Base-by-base conservation (phyloP, 2,329 filamentous ascomycete genomes). In the Alternaria tenuissima region DNA sequence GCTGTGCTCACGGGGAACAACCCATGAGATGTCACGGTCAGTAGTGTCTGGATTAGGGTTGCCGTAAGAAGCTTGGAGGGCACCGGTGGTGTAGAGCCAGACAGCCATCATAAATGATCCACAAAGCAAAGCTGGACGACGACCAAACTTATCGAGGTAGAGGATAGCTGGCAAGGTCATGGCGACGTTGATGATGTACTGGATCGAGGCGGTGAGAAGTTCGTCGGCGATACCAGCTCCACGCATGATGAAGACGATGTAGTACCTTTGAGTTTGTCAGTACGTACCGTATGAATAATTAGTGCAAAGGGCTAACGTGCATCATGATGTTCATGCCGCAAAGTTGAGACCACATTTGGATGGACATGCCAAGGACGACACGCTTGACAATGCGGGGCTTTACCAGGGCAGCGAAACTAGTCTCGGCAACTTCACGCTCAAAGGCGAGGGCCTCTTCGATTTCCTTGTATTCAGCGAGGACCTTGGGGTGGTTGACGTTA, bases 161-260 rank as follows among this genome's bases (percentile, higher is more conserved):
- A 88, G 57, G 32, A 89, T 87, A 14, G 86, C 86, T 0, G 87
- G 86, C 2, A 88, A 75, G 0, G 88, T 89, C 62, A 88, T 78
- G 16, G 80, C 79, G 0, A 89, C 86, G 68, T 89, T 89, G 75
- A 90, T 87, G 58, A 89, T 82, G 67, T 89, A 89, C 69, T 89
- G 86, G 22, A 89, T 87, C 0, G 85, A 85, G 0, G 86, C 84
- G 1, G 86, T 87, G n/a, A 87, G 78, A 7, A 89, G 81, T 4
- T 85, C 83, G 16, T 85, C 83, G 2, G 80, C 82, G 52, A 89
- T 85, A 32, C 85, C 81, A 3, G 86, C 85, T 6, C 83, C 82
- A 59, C 86, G 80, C 84, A 88, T 86, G 62, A 88, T 85, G 70
- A 87, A 88, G 3, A 87, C 83, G 41, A 88, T 85, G 63, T 88